These are phyloP conservation scores for Ascosphaera aggregata DNA, from an alignment of 2,329 filamentous ascomycete species.

Conservation along the genomic window DNA sequence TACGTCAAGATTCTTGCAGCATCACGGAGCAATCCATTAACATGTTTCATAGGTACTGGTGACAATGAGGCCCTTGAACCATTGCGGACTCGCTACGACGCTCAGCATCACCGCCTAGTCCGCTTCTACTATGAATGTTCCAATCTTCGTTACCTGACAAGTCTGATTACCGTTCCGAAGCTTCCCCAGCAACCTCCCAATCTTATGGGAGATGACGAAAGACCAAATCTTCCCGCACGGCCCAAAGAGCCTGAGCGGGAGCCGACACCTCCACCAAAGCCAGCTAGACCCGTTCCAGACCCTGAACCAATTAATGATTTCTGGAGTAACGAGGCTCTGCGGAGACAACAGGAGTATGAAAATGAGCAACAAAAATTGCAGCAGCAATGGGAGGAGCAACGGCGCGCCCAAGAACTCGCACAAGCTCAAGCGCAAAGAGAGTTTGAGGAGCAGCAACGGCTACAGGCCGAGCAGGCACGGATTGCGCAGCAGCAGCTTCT, in stretches of 20 bases:
- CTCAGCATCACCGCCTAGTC: constrained; percentile 86
- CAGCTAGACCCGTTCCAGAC: constrained; percentile 36
- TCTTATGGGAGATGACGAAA: constrained; percentile 63
- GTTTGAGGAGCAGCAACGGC: constrained; percentile 89
- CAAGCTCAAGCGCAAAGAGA: constrained; percentile 71
- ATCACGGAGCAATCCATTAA: neutral
- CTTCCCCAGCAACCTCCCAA: constrained; percentile 86
- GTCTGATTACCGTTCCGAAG: constrained; percentile 87
- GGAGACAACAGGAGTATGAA: constrained; percentile 86
- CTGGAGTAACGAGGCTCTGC: constrained; percentile 80
- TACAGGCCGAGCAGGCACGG: constrained; percentile 70
- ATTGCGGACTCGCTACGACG: constrained; percentile 70
- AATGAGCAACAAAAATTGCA: constrained; percentile 78
- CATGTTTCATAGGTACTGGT: constrained; percentile 42
- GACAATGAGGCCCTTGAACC: constrained; percentile 84
- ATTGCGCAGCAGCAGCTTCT: constrained; percentile 76
- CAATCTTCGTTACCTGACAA: constrained; percentile 88
- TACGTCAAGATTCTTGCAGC: constrained; percentile 21
- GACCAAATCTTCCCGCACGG: constrained; percentile 59
- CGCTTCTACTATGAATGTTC: constrained; percentile 99
- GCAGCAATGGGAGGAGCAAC: constrained; percentile 62
- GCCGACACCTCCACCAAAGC: constrained; percentile 42
- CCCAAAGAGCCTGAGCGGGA: constrained; percentile 48
- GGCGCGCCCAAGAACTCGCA: constrained; percentile 59
- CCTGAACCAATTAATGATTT: constrained; percentile 94